Evolutionary conservation across 108 stramenopile species (phyloP).

Genomic region (Discostella stelligeroides): DNA sequence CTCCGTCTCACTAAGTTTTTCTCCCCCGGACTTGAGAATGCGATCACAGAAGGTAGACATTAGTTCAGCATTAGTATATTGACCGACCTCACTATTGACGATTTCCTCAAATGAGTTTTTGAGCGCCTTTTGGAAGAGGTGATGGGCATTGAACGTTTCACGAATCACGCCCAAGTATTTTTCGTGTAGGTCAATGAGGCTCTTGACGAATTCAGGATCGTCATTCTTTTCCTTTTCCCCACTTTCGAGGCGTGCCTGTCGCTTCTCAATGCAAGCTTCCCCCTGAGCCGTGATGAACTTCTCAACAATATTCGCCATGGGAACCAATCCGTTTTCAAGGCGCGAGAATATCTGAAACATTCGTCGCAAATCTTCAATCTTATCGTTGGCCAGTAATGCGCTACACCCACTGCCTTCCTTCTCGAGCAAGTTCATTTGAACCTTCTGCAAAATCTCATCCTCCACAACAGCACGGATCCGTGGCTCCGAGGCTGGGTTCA

Average conservation of each 20-base stretch:
- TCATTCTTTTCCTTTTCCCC: constrained; percentile 94
- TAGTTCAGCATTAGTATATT: constrained; percentile 95
- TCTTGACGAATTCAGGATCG: constrained; percentile 97
- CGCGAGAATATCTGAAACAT: constrained; percentile 97
- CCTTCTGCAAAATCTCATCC: constrained; percentile 95
- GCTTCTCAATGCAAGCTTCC: constrained; percentile 82
- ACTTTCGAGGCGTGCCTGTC: constrained; percentile 86
- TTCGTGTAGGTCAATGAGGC: constrained; percentile 95
- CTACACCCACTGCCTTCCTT: constrained; percentile 97
- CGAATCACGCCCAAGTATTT: constrained; percentile 93
- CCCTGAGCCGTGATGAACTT: constrained; percentile 88
- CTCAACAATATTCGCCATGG: constrained; percentile 92
- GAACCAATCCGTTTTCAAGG: constrained; percentile 91
- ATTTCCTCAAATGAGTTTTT: constrained; percentile 99
- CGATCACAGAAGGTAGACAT: constrained; percentile 98
- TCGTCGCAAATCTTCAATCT: constrained; percentile 92
- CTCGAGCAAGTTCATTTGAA: constrained; percentile 92
- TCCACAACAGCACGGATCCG: constrained; percentile 93
- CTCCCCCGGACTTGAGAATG: constrained; percentile 97
- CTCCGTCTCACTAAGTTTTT: constrained; percentile 94
- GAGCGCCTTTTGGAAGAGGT: constrained; percentile 98
- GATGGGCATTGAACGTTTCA: constrained; percentile 89
- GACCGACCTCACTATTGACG: constrained; percentile 97
- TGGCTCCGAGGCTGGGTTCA: constrained; percentile 88
- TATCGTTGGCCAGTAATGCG: constrained; percentile 95